A percentile compares a stretch with the other conserved stretches of the same genome.
Conservation (phyloP, 2,329 filamentous ascomycete genomes). For the Ascochyta viciae-villosae region DNA sequence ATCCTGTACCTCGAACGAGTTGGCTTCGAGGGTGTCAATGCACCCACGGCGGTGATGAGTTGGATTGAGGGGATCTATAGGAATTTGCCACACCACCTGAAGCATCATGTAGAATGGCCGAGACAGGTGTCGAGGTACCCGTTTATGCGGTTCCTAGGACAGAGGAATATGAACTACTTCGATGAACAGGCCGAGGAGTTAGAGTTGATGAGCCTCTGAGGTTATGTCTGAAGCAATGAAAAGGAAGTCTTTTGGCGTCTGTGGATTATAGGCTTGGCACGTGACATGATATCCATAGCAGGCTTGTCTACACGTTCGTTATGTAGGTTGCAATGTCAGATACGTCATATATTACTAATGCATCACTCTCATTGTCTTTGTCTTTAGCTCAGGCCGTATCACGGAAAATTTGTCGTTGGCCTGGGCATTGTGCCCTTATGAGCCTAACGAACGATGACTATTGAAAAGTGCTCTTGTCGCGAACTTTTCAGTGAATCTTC, state of each 20-base stretch:
- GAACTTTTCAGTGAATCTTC: no score
- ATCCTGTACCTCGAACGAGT: slow-evolving; percentile 46
- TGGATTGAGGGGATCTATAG: slow-evolving; percentile 47
- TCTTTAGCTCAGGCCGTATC: no score
- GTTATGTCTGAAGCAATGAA: no score
- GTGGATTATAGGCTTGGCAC: neutral
- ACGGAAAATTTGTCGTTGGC: no score
- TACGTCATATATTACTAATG: neutral
- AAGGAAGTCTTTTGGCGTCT: neutral
- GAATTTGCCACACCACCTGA: slow-evolving; percentile 31
- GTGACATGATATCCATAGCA: slow-evolving; percentile 4
- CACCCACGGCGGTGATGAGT: slow-evolving; percentile 38
- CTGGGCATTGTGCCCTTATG: no score
- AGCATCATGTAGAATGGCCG: slow-evolving; percentile 41
- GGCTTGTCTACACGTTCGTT: neutral
- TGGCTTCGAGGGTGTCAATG: slow-evolving; percentile 44
- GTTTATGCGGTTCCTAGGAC: slow-evolving; percentile 36
- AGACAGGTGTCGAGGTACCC: slow-evolving; percentile 40
- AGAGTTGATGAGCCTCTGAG: neutral
- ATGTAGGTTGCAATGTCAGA: neutral
- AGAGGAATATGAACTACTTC: slow-evolving; percentile 9
- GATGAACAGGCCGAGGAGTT: slow-evolving; percentile 1
- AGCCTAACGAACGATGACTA: no score
- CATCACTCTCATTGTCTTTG: neutral
- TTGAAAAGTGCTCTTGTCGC: no score